Evolutionary conservation across 257 asterid species (phyloP).

Genomic region (Fraxinus cuspidata): DNA sequence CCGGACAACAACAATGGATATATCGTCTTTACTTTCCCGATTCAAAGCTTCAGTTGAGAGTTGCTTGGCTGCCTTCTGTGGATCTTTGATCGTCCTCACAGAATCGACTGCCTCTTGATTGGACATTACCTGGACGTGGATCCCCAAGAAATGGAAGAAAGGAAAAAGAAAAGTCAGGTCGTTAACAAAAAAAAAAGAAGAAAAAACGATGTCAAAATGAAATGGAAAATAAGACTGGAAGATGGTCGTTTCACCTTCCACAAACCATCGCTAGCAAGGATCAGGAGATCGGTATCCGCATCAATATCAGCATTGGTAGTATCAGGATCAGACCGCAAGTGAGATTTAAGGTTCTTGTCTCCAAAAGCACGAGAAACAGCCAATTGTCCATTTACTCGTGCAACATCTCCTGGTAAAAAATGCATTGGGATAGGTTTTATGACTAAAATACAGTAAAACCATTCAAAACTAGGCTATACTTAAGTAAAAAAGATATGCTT

Average conservation of each 20-base stretch:
- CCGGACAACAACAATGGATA: constrained; percentile 82
- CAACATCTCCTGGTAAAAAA: constrained; percentile 76
- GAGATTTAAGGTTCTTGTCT: constrained; percentile 81
- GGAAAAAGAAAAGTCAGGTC: neutral
- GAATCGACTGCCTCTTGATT: constrained; percentile 94
- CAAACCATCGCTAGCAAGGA: constrained; percentile 92
- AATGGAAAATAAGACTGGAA: neutral
- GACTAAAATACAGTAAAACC: neutral
- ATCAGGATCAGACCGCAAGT: constrained; percentile 82
- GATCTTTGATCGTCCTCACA: constrained; percentile 69
- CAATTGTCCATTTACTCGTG: constrained; percentile 84
- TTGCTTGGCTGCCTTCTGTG: constrained; percentile 87
- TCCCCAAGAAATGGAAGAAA: neutral
- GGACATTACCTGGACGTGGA: constrained; percentile 64
- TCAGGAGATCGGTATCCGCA: constrained; percentile 62
- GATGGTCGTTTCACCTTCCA: constrained; percentile 68
- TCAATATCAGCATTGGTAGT: constrained; percentile 55
- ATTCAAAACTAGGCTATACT: neutral
- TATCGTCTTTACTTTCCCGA: constrained; percentile 89
- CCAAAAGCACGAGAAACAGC: constrained; percentile 97
- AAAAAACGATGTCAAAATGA: neutral
- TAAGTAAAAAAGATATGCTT: neutral
- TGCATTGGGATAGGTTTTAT: neutral
- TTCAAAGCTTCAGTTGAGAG: constrained; percentile 66
- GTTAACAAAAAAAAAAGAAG: neutral